Evolutionary conservation across 805 yeast genomes (phyloP).

Genomic region (Sugiyamaella qingdaonensis): DNA sequence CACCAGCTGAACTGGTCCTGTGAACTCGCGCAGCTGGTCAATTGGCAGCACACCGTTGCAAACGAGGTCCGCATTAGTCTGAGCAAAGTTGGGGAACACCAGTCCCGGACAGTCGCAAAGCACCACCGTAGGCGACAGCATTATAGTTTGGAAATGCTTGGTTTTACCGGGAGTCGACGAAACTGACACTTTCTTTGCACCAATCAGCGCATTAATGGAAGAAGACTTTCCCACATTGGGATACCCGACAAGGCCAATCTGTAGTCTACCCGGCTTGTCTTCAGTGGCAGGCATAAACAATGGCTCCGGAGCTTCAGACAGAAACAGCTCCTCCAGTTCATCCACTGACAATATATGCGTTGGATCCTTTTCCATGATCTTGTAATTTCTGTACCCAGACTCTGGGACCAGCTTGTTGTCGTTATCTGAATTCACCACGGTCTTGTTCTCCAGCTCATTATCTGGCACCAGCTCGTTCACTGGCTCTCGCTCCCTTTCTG

Average conservation of each 20-base stretch:
- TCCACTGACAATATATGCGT: conserved; percentile 74
- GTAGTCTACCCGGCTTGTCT: conserved; percentile 49
- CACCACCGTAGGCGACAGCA: conserved; percentile 73
- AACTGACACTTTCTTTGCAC: conserved; percentile 96
- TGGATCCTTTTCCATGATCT: conserved; percentile 38
- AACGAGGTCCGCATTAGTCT: conserved; percentile 92
- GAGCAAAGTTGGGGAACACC: conserved; percentile 96
- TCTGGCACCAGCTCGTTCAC: no score
- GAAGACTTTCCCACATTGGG: conserved; percentile 97
- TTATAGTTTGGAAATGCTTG: conserved; percentile 95
- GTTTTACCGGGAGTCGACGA: conserved; percentile 99
- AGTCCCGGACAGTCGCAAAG: conserved; percentile 99
- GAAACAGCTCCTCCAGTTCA: conserved; percentile 77
- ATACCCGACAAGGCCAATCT: conserved; percentile 95
- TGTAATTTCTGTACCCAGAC: conserved; percentile 16
- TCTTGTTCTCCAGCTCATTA: conserved; percentile 28
- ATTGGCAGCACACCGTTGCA: conserved; percentile 99
- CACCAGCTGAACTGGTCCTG: conserved; percentile 83
- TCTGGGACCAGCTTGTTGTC: not conserved
- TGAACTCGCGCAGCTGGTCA: conserved; percentile 89
- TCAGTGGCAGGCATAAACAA: conserved; percentile 42
- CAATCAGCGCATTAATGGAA: conserved; percentile 95
- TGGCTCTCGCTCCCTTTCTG: no score
- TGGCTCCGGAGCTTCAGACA: conserved; percentile 62
- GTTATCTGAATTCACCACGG: conserved; percentile 1